Evolutionary conservation across 805 yeast species (phyloP), one percentile per base, ranked within the genome.

Genomic region (Saccharomycopsis sp.): DNA sequence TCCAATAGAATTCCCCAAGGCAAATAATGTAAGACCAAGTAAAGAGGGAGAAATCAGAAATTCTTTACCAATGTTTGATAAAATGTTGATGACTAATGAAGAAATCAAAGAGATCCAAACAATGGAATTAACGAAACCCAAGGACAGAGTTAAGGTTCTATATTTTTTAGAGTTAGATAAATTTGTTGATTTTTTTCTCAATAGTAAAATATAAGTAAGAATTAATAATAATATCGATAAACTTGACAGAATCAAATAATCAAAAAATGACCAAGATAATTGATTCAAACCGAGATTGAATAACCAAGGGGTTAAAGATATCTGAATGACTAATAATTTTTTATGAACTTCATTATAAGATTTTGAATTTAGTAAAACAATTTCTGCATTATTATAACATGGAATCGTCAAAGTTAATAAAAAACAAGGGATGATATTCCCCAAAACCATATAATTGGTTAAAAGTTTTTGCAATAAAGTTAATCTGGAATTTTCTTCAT

Each of bases 1-100:
- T 6, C 96, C 96, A 6, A 82, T 62, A 1, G 95, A 87, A 56
- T 89, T 92, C 3, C 98, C 97, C 42, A 89, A 60, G 0, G 97
- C 95, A 57, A 89, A 82, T 0, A 92, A 66, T 0, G 96, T 89
- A 5, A 87, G 61, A 0, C 98, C 98, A 20, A 89, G 60, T 10
- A 88, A 67, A 3, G 88, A 85, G 43, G 84, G 89, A 5, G 87
- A 74, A 5, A 89, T 60, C 21, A 72, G 55, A 36, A 74, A 70
- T 0, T 77, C 62, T 1, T 70, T 62, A 0, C 88, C 80, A 40
- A 84, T 53, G 13, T 76, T 63, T 37, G 76, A 72, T 34, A 89
- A 58, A 0, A 79, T 63, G 3, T 66, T 67, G 31, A 89, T 79
- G 8, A 87, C 73, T 44, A 36, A 15, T 5, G 31, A n/a, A 14